A percentile compares a stretch with the other conserved stretches of the same genome.
Evolutionary conservation across 2,329 filamentous ascomycete genomes (phyloP).

Genomic region (Pseudovirgaria hyperparasitica): DNA sequence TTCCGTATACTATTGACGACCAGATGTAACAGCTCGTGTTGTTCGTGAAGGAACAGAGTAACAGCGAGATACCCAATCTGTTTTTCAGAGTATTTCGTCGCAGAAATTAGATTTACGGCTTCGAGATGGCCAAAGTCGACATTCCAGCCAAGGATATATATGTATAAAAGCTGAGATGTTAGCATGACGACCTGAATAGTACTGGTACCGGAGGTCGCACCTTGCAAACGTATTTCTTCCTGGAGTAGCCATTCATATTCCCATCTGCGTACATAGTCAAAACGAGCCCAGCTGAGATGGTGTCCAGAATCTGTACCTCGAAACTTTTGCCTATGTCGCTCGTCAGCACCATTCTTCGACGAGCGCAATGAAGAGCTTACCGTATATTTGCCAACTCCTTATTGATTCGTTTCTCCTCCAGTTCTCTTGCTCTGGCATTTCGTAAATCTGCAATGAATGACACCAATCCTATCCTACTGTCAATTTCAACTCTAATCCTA

Average conservation of each 20-base stretch:
- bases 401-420: constrained; percentile 98
- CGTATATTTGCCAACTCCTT: constrained; percentile 98
- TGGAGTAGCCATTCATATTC: constrained; percentile 88
- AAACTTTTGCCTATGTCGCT: constrained; percentile 65
- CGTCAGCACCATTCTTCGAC: constrained; percentile 12
- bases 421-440: constrained; percentile 85
- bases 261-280: too few species aligned
- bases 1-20: constrained; percentile 99
- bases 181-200: constrained; percentile 4
- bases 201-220: constrained; percentile 22
- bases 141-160: constrained; percentile 98
- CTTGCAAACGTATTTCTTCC: constrained; percentile 99
- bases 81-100: constrained; percentile 96
- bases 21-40: constrained; percentile 88
- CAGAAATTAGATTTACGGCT: constrained; percentile 93
- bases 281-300: constrained; percentile 8
- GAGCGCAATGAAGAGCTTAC: constrained; percentile 27
- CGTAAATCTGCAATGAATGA: constrained; percentile 96
- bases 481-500: background rate
- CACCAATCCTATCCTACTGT: constrained; percentile 51
- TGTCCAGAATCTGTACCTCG: constrained; percentile 42
- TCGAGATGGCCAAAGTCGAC: constrained; percentile 98
- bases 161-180: constrained; percentile 62
- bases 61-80: constrained; percentile 98
- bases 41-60: constrained; percentile 91